Conservation (phyloP, 2,329 filamentous ascomycete species). For the Microcyclospora tardicrescens region DNA sequence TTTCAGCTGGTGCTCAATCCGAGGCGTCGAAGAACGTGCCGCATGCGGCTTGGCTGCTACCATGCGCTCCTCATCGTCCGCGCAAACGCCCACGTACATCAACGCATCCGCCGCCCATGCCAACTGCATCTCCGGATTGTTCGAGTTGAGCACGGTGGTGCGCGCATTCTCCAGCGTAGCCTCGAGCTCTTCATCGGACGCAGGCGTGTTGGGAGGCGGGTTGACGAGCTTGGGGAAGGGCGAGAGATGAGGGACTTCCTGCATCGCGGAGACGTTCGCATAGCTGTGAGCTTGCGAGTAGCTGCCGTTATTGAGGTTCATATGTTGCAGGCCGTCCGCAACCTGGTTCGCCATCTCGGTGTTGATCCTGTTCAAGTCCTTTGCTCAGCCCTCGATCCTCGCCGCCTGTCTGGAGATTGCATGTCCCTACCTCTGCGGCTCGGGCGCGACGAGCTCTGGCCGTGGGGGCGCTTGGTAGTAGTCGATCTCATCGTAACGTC, state of each 20-base stretch:
- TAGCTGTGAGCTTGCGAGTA: constrained; percentile 23
- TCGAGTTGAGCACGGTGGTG: constrained; percentile 73
- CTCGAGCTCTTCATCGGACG: constrained; percentile 88
- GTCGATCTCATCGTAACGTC: constrained; percentile 50
- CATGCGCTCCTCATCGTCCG: constrained; percentile 62
- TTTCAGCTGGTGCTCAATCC: constrained; percentile 75
- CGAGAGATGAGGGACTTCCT: constrained; percentile 65
- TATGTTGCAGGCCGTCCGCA: constrained; percentile 81
- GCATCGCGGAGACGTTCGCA: constrained; percentile 5
- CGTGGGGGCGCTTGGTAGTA: constrained; percentile 46
- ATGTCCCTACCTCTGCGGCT: constrained; percentile 49
- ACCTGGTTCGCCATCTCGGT: constrained; percentile 91
- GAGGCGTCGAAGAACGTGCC: constrained; percentile 63
- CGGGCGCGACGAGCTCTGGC: constrained; percentile 55
- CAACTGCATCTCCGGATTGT: constrained; percentile 91
- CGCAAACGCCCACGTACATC: constrained; percentile 72
- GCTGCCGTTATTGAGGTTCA: constrained; percentile 45
- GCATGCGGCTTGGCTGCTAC: constrained; percentile 29
- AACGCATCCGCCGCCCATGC: constrained; percentile 92
- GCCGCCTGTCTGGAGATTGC: neutral
- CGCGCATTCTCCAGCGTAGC: constrained; percentile 76
- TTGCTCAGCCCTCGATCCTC: neutral
- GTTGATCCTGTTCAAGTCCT: constrained; percentile 13
- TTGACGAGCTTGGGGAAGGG: constrained; percentile 76
- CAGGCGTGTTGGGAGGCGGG: constrained; percentile 75